Evolutionary conservation across 805 yeast genomes (phyloP).

Genomic region (Metschnikowia kofuensis): DNA sequence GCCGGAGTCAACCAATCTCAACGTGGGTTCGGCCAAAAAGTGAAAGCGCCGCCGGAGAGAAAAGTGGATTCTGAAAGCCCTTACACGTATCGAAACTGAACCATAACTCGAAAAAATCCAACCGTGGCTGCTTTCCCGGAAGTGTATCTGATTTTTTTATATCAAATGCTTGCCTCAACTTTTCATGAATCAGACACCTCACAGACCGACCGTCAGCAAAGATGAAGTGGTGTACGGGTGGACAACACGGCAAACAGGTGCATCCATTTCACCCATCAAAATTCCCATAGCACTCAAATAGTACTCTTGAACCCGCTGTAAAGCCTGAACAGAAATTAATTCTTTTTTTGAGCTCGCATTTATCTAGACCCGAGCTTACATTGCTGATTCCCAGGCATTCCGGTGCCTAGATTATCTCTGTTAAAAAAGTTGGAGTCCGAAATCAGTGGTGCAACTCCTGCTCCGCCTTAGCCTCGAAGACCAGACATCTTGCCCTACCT

Average conservation of each 20-base stretch:
- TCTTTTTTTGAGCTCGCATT: neutral
- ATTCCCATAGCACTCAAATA: conserved; percentile 7
- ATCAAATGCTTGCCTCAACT: neutral
- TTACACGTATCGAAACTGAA: too few relatives aligned
- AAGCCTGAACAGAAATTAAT: conserved; percentile 6
- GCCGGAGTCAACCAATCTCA: conserved; percentile 8
- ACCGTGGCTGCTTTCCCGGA: too few relatives aligned
- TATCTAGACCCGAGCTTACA: neutral
- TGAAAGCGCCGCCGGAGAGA: too few relatives aligned
- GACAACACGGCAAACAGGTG: conserved; percentile 15
- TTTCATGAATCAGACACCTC: neutral
- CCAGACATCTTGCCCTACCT: neutral
- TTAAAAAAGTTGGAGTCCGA: neutral
- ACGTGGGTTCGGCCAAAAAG: neutral
- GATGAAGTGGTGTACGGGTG: conserved; percentile 15
- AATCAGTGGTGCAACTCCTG: neutral
- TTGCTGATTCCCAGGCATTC: too few relatives aligned
- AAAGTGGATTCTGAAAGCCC: neutral
- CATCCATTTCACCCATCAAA: conserved; percentile 11
- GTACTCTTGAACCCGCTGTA: conserved; percentile 11
- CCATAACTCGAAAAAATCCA: too few relatives aligned
- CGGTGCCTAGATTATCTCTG: neutral
- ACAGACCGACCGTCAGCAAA: conserved; percentile 5
- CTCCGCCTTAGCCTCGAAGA: conserved; percentile 7
- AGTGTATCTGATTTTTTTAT: neutral